phyloP scores from a whole-genome alignment of 2,329 filamentous ascomycete genomes.

The Cytospora mali region DNA sequence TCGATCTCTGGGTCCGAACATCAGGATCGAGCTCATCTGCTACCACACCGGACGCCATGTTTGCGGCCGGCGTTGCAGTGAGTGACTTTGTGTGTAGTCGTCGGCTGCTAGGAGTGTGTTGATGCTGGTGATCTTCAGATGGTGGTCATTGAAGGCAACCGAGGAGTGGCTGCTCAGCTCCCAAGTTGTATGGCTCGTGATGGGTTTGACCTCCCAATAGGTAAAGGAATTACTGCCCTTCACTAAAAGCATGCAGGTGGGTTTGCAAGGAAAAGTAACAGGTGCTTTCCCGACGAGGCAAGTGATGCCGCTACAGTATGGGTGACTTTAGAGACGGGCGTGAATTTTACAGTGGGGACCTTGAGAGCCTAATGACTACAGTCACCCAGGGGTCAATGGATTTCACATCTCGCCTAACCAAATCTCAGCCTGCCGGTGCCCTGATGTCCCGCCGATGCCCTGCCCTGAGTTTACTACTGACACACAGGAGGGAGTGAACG shows the following conservation, averaged over 20 bases:
- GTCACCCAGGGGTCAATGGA: not conserved
- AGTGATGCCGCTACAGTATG: not conserved
- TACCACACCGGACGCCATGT: constrained; percentile 31
- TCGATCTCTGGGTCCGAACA: constrained; percentile 29
- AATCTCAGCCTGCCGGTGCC: too few species aligned
- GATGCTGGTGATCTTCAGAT: not conserved
- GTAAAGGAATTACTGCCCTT: not conserved
- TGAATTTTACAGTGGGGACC: constrained; percentile 27
- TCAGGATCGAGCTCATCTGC: constrained; percentile 27
- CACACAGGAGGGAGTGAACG: not conserved
- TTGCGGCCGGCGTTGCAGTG: constrained; percentile 4
- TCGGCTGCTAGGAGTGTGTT: not conserved
- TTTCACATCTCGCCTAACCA: too few species aligned
- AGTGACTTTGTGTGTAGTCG: not conserved
- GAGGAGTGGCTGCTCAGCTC: not conserved
- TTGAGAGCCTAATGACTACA: not conserved
- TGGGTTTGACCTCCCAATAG: too few species aligned
- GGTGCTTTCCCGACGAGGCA: not conserved
- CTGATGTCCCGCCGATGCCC: too few species aligned
- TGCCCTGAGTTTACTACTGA: too few species aligned
- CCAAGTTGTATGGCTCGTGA: not conserved
- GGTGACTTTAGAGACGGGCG: constrained; percentile 9
- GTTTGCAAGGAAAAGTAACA: not conserved
- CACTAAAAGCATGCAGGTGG: not conserved
- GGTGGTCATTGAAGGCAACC: not conserved